Evolutionary conservation across 176 grass and related monocot genomes (phyloP).

Genomic region (Saccharum spontaneum): DNA sequence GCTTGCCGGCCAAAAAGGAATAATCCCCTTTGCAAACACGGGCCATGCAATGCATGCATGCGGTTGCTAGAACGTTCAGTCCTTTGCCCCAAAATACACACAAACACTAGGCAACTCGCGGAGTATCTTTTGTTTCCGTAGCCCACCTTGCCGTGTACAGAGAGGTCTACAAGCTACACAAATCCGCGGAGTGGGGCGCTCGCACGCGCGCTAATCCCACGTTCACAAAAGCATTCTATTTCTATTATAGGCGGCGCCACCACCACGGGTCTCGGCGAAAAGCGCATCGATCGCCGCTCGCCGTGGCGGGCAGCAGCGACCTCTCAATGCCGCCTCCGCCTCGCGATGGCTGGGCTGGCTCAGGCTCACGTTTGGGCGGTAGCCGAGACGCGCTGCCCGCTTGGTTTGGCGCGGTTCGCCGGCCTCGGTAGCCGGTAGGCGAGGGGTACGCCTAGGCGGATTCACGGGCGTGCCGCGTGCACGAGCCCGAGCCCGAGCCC

Average conservation of each 20-base stretch:
- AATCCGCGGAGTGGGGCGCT: constrained; percentile 36
- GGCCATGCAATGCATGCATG: background rate
- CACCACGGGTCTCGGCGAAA: constrained; percentile 6
- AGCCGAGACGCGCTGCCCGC: constrained; percentile 12
- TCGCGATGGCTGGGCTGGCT: background rate
- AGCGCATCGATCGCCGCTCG: constrained; percentile 2
- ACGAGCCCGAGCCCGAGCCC: background rate
- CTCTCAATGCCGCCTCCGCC: background rate
- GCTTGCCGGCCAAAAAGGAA: constrained; percentile 13
- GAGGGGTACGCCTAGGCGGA: constrained; percentile 16
- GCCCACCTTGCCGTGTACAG: constrained; percentile 1
- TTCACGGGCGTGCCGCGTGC: constrained; percentile 31
- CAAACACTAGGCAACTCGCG: background rate
- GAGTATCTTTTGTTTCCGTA: background rate
- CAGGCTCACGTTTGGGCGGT: constrained; percentile 31
- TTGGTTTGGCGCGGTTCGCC: background rate
- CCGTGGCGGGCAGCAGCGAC: background rate
- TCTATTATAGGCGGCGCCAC: background rate
- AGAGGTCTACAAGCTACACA: background rate
- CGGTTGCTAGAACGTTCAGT: background rate
- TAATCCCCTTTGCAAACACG: background rate
- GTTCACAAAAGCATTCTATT: background rate
- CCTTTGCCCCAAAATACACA: constrained; percentile 3
- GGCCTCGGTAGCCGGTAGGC: constrained; percentile 25
- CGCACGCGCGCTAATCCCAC: constrained; percentile 27